A percentile compares a stretch with the other conserved stretches of the same genome.
These are phyloP conservation scores for Cordyceps pruinosa DNA, from an alignment of 2,329 filamentous ascomycete species.

Conservation along the genomic window DNA sequence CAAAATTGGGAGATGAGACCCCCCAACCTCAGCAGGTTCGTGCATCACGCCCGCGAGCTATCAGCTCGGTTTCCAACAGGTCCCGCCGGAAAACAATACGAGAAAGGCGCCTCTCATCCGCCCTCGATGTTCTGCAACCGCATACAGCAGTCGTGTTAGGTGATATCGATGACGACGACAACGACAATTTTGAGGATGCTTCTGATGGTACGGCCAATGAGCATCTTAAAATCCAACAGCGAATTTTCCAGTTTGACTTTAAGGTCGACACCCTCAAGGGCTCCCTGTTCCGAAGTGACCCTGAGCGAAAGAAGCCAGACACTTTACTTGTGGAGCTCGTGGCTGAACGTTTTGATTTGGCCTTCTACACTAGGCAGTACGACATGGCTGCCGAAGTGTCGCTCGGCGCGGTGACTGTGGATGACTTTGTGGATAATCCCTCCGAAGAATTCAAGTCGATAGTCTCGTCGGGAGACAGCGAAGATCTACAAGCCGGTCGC, in stretches of 20 bases:
- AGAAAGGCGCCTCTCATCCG: conserved; percentile 57
- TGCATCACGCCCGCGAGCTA: conserved; percentile 35
- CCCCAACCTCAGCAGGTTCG: conserved; percentile 19
- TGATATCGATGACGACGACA: conserved; percentile 61
- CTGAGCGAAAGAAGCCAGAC: conserved; percentile 68
- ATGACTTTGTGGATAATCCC: conserved; percentile 90
- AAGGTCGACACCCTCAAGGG: conserved; percentile 91
- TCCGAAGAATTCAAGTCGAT: conserved; percentile 93
- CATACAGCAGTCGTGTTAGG: conserved; percentile 74
- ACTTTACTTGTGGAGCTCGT: conserved; percentile 83
- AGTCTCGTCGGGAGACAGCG: conserved; percentile 70
- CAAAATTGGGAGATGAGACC: conserved; percentile 57
- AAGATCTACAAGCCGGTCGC: conserved; percentile 68
- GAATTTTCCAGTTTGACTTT: conserved; percentile 94
- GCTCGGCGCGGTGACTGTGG: conserved; percentile 77
- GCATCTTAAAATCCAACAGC: conserved; percentile 70
- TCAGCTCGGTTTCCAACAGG: conserved; percentile 39
- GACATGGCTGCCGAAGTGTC: conserved; percentile 93
- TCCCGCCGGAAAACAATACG: conserved; percentile 37
- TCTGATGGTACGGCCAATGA: conserved; percentile 48
- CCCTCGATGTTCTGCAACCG: conserved; percentile 65
- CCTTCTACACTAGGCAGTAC: conserved; percentile 80
- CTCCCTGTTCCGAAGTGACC: conserved; percentile 81
- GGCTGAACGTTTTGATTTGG: conserved; percentile 79
- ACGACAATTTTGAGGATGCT: conserved; percentile 63